Evolutionary conservation across 1,139 yeast genomes (phyloP).

Genomic region (Hansenula sp.): DNA sequence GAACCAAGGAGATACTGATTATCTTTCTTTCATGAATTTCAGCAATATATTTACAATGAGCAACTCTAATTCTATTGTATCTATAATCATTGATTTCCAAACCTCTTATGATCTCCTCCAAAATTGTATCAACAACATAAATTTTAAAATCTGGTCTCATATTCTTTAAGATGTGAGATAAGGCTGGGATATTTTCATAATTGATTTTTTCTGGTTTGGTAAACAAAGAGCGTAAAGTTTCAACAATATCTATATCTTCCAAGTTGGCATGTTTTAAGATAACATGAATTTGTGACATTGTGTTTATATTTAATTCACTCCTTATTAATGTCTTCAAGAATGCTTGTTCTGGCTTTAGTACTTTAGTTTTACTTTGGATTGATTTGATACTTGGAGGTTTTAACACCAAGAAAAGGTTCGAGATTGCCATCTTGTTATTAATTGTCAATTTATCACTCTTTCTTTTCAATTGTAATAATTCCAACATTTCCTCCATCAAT

Average conservation of each 20-base stretch:
- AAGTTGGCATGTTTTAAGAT: conserved; percentile 47
- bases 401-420: conserved; percentile 53
- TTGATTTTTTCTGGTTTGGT: conserved; percentile 58
- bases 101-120: conserved; percentile 63
- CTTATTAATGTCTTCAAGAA: conserved; percentile 48
- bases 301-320: conserved; percentile 42
- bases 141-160: conserved; percentile 34
- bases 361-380: conserved; percentile 20
- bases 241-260: conserved; percentile 35
- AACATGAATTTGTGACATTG: conserved; percentile 31
- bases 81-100: conserved; percentile 63
- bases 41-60: conserved; percentile 58
- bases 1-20: conserved; percentile 42
- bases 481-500: conserved; percentile 62
- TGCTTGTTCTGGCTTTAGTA: conserved; percentile 37
- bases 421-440: conserved; percentile 56
- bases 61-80: conserved; percentile 54
- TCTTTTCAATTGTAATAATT: conserved; percentile 46
- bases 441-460: conserved; percentile 47
- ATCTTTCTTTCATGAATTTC: conserved; percentile 50
- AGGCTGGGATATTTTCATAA: conserved; percentile 46
- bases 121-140: conserved; percentile 57
- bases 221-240: conserved; percentile 47
- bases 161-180: conserved; percentile 46
- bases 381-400: conserved; percentile 50